Evolutionary conservation across 352 stramenopile genomes (phyloP).

Genomic region (Phytophthora cajani): DNA sequence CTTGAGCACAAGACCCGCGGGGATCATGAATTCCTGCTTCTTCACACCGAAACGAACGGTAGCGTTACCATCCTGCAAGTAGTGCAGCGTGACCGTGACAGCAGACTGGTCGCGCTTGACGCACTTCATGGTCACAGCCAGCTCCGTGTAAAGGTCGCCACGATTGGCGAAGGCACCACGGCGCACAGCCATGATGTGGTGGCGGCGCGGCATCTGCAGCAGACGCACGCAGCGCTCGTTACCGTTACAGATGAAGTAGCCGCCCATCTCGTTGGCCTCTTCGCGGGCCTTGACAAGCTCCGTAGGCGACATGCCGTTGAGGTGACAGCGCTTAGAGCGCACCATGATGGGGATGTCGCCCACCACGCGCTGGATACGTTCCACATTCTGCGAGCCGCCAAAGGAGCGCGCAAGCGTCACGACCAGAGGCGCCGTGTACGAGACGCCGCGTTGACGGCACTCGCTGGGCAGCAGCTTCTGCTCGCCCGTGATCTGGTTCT

Average conservation of each 20-base stretch:
- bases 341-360: constrained; percentile 99
- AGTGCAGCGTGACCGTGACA: constrained; percentile 98
- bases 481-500: constrained; percentile 87
- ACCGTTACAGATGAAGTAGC: constrained; percentile 99
- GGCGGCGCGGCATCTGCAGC: constrained; percentile 93
- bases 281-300: constrained; percentile 91
- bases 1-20: constrained; percentile 96
- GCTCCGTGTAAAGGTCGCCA: constrained; percentile 96
- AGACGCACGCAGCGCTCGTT: constrained; percentile 98
- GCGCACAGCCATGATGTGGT: constrained; percentile 94
- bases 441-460: constrained; percentile 96
- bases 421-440: constrained; percentile 96
- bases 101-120: constrained; percentile 95
- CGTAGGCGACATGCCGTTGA: constrained; percentile 83
- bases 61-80: constrained; percentile 97
- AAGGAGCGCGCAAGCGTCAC: constrained; percentile 92
- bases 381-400: constrained; percentile 78
- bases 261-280: constrained; percentile 98
- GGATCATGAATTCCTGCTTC: constrained; percentile 99
- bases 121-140: constrained; percentile 98
- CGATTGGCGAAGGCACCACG: constrained; percentile 98
- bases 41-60: constrained; percentile 96
- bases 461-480: constrained; percentile 93
- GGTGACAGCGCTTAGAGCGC: constrained; percentile 95
- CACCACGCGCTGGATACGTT: constrained; percentile 88